A percentile compares a stretch with the other conserved stretches of the same genome.
Evolutionary conservation across 371 early-diverging fungal genomes (phyloP).

Genomic region (Mycotypha africana): DNA sequence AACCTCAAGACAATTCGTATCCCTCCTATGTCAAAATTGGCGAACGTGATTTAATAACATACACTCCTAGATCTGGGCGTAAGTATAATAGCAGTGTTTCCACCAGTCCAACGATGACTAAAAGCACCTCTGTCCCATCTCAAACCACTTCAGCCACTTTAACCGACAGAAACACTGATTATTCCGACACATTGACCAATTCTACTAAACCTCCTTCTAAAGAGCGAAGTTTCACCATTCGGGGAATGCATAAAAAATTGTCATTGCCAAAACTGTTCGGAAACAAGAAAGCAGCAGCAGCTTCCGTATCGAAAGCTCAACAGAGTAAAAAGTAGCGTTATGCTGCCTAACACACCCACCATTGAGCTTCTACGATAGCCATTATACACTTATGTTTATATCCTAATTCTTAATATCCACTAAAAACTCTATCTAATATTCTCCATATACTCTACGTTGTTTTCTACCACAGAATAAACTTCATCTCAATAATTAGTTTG

Average conservation of each 20-base stretch:
- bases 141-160: slow-evolving; percentile 9
- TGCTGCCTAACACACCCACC: no score
- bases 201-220: slow-evolving; percentile 14
- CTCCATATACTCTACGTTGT: background rate
- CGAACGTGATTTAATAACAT: no score
- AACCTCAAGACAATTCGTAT: no score
- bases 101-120: slow-evolving; percentile 22
- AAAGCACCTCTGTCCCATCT: slow-evolving; percentile 35
- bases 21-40: no score
- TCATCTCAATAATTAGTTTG: no score
- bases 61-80: no score
- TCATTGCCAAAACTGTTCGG: slow-evolving; percentile 37
- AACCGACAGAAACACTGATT: slow-evolving; percentile 2
- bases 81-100: no score
- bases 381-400: no score
- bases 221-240: slow-evolving; percentile 27
- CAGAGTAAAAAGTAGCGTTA: no score
- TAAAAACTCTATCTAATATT: background rate
- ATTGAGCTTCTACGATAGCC: no score
- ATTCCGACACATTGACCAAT: slow-evolving; percentile 10
- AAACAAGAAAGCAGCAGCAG: slow-evolving; percentile 27
- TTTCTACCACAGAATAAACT: no score
- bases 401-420: slow-evolving; percentile 1
- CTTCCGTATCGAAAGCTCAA: no score
- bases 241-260: slow-evolving; percentile 35